Conservation (phyloP, 257 asterid genomes). For the Paraleonurus japonicus region DNA sequence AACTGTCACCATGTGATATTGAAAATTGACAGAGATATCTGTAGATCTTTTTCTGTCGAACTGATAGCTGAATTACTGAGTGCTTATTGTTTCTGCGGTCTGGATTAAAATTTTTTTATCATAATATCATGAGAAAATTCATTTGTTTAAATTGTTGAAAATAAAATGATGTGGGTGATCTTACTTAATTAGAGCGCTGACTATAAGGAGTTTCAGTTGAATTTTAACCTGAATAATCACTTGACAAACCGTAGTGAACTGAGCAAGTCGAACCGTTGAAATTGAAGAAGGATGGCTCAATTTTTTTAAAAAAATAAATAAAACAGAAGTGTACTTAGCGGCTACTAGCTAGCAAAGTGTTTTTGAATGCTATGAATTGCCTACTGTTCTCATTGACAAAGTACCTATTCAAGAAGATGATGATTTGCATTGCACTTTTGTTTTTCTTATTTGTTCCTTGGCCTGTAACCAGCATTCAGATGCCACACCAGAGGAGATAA, state of each 20-base stretch:
- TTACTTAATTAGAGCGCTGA: not conserved
- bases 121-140: not conserved
- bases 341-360: not conserved
- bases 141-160: not conserved
- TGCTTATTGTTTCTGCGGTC: not conserved
- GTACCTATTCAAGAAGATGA: not conserved
- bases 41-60: not conserved
- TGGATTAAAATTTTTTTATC: not conserved
- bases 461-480: conserved; percentile 66
- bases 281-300: not conserved
- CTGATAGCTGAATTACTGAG: not conserved
- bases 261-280: not conserved
- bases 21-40: not conserved
- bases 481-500: conserved; percentile 87
- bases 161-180: not conserved
- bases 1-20: not conserved
- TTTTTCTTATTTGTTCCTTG: conserved; percentile 2
- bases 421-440: conserved; percentile 3
- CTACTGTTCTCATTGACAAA: not conserved
- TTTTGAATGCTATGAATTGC: not conserved
- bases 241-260: not conserved
- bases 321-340: not conserved
- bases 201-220: not conserved
- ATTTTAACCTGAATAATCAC: not conserved
- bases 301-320: not conserved